These are phyloP conservation scores for Boletellus ananas DNA, from an alignment of 768 basidiomycete species.

Conservation along the genomic window DNA sequence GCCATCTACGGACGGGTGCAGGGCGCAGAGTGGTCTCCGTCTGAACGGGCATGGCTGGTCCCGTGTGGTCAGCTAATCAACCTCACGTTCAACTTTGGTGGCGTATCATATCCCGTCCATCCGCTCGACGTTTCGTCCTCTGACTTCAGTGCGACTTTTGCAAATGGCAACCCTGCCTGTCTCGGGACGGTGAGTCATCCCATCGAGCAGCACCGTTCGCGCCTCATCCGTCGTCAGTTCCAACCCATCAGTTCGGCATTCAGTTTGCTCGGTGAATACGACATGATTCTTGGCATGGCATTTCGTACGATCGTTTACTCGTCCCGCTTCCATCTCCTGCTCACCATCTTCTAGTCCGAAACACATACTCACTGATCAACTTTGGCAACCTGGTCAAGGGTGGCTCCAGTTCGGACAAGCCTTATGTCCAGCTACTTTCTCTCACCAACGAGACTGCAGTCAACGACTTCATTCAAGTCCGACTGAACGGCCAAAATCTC, in stretches of 20 bases:
- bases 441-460: constrained; percentile 53
- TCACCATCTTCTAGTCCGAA: constrained; percentile 55
- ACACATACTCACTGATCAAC: constrained; percentile 67
- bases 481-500: constrained; percentile 57
- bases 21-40: constrained; percentile 61
- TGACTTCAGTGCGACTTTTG: constrained; percentile 46
- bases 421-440: constrained; percentile 69
- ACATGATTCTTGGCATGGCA: constrained; percentile 80
- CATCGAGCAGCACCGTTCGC: background rate
- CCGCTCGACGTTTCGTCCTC: constrained; percentile 64
- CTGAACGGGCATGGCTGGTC: constrained; percentile 60
- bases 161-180: constrained; percentile 54
- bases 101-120: constrained; percentile 63
- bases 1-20: constrained; percentile 78
- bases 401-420: constrained; percentile 45
- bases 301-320: constrained; percentile 49
- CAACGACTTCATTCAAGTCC: constrained; percentile 61
- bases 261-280: constrained; percentile 71
- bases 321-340: background rate
- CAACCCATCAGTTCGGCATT: constrained; percentile 82
- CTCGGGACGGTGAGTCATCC: constrained; percentile 57
- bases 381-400: constrained; percentile 65
- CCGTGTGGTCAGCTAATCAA: constrained; percentile 75
- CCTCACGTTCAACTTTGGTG: constrained; percentile 69
- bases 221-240: constrained; percentile 45